Base-by-base conservation (phyloP, 2,329 filamentous ascomycete species). In the Penicillium frequentans region DNA sequence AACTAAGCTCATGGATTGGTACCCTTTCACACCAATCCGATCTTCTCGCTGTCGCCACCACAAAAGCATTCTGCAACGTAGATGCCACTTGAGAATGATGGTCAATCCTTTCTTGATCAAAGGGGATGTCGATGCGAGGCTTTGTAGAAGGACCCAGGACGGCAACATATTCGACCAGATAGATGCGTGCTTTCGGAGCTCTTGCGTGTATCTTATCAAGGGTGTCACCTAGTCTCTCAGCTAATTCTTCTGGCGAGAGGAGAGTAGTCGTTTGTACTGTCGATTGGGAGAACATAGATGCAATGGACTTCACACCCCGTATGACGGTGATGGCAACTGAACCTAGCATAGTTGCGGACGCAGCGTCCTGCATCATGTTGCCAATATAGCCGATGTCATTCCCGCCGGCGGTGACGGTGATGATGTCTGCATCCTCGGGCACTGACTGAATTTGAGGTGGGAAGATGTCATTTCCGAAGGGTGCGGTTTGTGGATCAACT, bases 361-460 rank as follows among this genome's bases (percentile, higher is more conserved):
- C 55, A 39, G 56, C 54, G 31, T 62, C 60, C 13, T 45, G 50
- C 0, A 62, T 55, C 49, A 62, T 61, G 39, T 55, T 50, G 11
- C 58, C 58, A 14, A 62, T 62, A 27, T 62, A 62, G n/a, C 55
- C 56, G 31, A 62, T 53, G 26, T 61, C 58, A 33, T 62, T 62
- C 14, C 60, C 58, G 19, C 60, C 60, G 19, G 55, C 60, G 5
- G 60, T 62, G 39, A 62, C n/a, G 16, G 58, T 61, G 19, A 62
- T 52, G 29, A 61, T 59, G 45, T 62, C 44, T 6, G 54, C 56
- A 31, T 62, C 54, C 24, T 46, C 46, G 48, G 58, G 60, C 8
- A 62, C 50, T 8, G 31, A 39, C 5, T 43, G n/a, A n/a, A 59
- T 50, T 46, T 62, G 60, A 5, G 60, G 55, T 5, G 56, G 52